phyloP scores from a whole-genome alignment of 371 early-diverging fungal species.

The Rhizomucor pusillus region DNA sequence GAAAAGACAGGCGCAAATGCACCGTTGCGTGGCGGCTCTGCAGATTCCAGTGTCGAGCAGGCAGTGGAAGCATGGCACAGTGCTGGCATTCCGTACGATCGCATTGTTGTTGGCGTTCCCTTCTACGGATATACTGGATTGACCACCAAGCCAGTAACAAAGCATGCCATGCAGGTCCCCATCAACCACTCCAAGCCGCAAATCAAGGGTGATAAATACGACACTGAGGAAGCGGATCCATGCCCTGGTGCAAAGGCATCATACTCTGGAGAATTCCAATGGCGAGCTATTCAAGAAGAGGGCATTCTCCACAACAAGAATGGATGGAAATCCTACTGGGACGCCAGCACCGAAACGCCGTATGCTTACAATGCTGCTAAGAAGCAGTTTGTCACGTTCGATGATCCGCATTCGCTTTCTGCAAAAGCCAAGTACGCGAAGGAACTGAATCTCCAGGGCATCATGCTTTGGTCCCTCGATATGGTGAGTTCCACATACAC shows the following conservation, averaged over 20 bases:
- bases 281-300: constrained; percentile 13
- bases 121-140: constrained; percentile 51
- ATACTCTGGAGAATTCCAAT: constrained; percentile 23
- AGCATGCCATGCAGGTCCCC: background rate
- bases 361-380: constrained; percentile 50
- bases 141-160: constrained; percentile 1
- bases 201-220: constrained; percentile 22
- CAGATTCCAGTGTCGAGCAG: constrained; percentile 15
- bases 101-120: constrained; percentile 53
- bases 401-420: constrained; percentile 46
- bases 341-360: constrained; percentile 37
- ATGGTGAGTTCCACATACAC: constrained; percentile 19
- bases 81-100: constrained; percentile 53
- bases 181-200: constrained; percentile 10
- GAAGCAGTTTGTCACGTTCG: constrained; percentile 54
- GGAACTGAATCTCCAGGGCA: constrained; percentile 45
- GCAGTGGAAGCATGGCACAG: constrained; percentile 44
- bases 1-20: constrained; percentile 52
- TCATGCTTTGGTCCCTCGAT: constrained; percentile 57
- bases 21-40: constrained; percentile 40
- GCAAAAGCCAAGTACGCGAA: constrained; percentile 49
- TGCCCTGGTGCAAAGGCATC: constrained; percentile 8
- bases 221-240: constrained; percentile 8
- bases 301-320: constrained; percentile 13
- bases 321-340: constrained; percentile 20